Evolutionary conservation across 176 grass and related monocot species (phyloP).

Genomic region (Ananas comosus): DNA sequence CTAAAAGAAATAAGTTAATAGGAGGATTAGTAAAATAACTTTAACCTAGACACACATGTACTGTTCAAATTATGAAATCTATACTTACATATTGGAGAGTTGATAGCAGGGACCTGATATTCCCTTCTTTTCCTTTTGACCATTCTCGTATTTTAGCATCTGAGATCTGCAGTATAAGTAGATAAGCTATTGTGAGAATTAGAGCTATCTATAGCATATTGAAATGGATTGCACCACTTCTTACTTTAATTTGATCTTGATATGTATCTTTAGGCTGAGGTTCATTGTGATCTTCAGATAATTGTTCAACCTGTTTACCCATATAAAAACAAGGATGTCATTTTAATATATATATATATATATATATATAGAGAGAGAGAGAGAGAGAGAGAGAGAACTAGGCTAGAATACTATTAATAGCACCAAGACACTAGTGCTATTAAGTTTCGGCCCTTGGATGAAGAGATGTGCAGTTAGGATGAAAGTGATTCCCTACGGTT

Average conservation of each 20-base stretch:
- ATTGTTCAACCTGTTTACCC: constrained; percentile 55
- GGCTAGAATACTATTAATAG: too few relatives aligned
- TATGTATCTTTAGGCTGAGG: constrained; percentile 26
- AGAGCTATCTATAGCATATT: constrained; percentile 1
- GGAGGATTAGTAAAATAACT: too few relatives aligned
- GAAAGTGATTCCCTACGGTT: too few relatives aligned
- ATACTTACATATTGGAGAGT: constrained; percentile 88
- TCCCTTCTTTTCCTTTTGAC: constrained; percentile 96
- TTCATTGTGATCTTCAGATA: constrained; percentile 31
- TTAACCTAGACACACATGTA: too few relatives aligned
- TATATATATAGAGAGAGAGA: too few relatives aligned
- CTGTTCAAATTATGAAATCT: constrained; percentile 13
- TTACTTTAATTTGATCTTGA: constrained; percentile 77
- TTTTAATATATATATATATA: too few relatives aligned
- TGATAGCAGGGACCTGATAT: constrained; percentile 93
- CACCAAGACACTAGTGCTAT: too few relatives aligned
- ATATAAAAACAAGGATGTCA: not conserved
- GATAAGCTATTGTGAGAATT: constrained; percentile 16
- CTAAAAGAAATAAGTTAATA: too few relatives aligned
- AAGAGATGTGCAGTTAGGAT: too few relatives aligned
- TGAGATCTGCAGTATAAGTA: constrained; percentile 41
- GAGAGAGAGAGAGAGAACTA: too few relatives aligned
- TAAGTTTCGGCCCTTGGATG: too few relatives aligned
- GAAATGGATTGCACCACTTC: not conserved
- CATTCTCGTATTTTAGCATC: constrained; percentile 72